Base-by-base conservation (phyloP, 2,329 filamentous ascomycete species). In the Cladophialophora immunda region DNA sequence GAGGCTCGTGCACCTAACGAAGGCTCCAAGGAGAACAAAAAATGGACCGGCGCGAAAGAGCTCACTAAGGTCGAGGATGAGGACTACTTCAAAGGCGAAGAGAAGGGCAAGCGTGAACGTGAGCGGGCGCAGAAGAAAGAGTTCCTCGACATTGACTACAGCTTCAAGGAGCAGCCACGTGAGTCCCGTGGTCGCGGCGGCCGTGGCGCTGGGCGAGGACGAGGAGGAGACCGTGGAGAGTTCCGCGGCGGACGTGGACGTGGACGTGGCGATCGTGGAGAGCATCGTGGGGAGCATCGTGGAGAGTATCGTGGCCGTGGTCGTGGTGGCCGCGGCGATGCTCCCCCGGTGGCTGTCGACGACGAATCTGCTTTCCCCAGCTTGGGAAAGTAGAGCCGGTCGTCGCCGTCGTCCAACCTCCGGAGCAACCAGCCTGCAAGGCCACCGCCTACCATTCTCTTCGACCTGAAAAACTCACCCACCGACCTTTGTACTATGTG, bases 1-100 rank as follows among this genome's bases (percentile, higher is more conserved):
- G 87, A 92, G 76, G 86, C 93, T 78, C 94, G 95, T 84, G 89
- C 93, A 85, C 84, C 94, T 81, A 97, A 98, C 86, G 94, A 97
- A 85, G 94, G 94, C 77, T 87, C 85, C 85, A 92, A 93, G 85
- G 79, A 84, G 76, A 89, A 93, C 86, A 94, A 90, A 80, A 82
- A 22, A 86, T 88, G 13, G 74, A 73, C 66, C 65, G 68, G 60
- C 45, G 69, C 68, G 58, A 72, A 72, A 53, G 82, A 85, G 70
- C 75, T 88, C 75, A 76, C 79, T 75, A 84, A 83, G 72, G 78
- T 78, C 67, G 79, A 84, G 56, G 86, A 87, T 62, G 89, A 93
- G 75, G 89, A 91, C 75, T 97, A 92, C 87, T 90, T 97, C 78
- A 82, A 90, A 76, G 89, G 86, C 74, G 81, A 86, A 73, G 90